Base-by-base conservation (phyloP, 371 early-diverging fungal species). In the Haplosporangium sp. region DNA sequence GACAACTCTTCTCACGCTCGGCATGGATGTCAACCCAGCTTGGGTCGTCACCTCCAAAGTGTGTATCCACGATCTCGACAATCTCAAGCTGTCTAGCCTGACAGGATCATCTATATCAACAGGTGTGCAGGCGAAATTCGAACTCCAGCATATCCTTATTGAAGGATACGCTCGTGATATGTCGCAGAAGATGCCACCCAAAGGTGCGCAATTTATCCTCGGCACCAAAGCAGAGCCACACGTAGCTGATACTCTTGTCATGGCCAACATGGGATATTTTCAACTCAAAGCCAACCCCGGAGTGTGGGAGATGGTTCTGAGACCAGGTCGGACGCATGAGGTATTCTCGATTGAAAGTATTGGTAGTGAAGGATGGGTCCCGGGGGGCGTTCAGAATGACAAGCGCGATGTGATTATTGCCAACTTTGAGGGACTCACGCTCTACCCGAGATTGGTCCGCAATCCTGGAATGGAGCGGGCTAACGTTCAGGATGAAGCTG, bases 181-280 rank as follows among this genome's bases (percentile, higher is more conserved):
- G 3, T 75, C 80, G 12, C 83, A 83, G 21, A 86, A 85, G 46
- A 67, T 80, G 6, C 93, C 97, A 6, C 96, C 97, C 47, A 92
- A 95, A 13, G 98, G 98, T 0, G 86, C 95, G 9, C 95, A 98
- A 75, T 92, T 96, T 55, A 85, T 92, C 10, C 89, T 98, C 14
- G 94, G 93, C 12, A 91, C 93, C 14, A 73, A 75, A 0, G 67
- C 79, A 0, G 63, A 86, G 5, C 83, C 88, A 7, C 81, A 76
- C 0, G 86, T 87, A 48, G 91, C 90, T 0, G 97, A 96, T 69
- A 97, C 97, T 4, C 93, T 96, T 45, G 95, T 97, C 3, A 98
- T 98, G 98, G 95, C 95, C 42, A 98, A 98, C 61, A 84, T 96
- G 20, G 98, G 98, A 1, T 98, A 98, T 72, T 86, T 97, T 68